phyloP scores from a whole-genome alignment of 768 basidiomycete species.

The Solioccasus polychromus region DNA sequence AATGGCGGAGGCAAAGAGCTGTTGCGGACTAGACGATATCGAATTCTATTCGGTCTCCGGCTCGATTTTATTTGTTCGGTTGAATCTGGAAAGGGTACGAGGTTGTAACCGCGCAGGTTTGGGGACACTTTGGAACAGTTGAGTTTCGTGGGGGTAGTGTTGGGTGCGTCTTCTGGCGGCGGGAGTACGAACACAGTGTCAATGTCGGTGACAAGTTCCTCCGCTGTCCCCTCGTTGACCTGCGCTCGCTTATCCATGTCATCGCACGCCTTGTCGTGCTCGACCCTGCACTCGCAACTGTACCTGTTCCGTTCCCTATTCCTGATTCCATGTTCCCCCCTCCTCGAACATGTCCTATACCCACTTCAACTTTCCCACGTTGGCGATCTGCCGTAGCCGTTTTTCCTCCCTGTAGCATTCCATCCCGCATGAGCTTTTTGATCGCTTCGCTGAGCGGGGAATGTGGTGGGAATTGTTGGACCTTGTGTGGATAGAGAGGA shows the following conservation, averaged over 20 bases:
- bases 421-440: conserved; percentile 65
- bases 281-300: neutral
- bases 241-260: conserved; percentile 38
- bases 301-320: neutral
- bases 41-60: too few species aligned
- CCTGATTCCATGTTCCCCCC: too few species aligned
- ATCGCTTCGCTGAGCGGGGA: conserved; percentile 54
- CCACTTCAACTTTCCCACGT: conserved; percentile 47
- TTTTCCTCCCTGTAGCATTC: conserved; percentile 80
- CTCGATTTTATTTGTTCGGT: too few species aligned
- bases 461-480: conserved; percentile 53
- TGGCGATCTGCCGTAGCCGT: conserved; percentile 76
- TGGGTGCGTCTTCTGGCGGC: conserved; percentile 6
- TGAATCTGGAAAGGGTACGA: conserved; percentile 52
- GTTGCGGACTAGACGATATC: conserved; percentile 42
- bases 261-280: neutral
- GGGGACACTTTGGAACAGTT: conserved; percentile 66
- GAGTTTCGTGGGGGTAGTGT: conserved; percentile 37
- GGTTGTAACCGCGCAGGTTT: conserved; percentile 90
- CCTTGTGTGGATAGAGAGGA: conserved; percentile 82
- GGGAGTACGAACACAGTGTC: neutral
- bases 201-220: neutral
- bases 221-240: conserved; percentile 20
- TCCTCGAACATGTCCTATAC: too few species aligned
- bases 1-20: conserved; percentile 49